phyloP scores from a whole-genome alignment of 1,284 basidiomycete genomes.

The Ustilago cynodontis region DNA sequence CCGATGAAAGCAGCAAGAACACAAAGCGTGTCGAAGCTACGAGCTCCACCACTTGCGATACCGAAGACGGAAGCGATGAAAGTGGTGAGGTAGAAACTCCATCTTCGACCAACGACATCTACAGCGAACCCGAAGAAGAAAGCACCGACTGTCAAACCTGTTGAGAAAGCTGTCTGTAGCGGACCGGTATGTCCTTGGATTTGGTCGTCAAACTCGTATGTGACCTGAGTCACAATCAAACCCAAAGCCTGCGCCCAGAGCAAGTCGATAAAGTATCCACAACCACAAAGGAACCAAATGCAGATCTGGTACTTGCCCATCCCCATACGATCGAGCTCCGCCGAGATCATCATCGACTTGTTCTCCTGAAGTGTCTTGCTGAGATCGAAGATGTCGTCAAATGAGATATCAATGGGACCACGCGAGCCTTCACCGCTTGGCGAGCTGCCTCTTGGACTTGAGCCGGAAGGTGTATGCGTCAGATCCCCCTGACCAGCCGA shows the following conservation, averaged over 20 bases:
- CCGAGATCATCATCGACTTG: conserved; percentile 57
- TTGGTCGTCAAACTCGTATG: conserved; percentile 48
- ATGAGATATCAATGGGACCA: conserved; percentile 20
- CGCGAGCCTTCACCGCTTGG: conserved; percentile 5
- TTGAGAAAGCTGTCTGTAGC: conserved; percentile 55
- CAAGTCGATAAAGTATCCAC: conserved; percentile 65
- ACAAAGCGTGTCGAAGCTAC: conserved; percentile 55
- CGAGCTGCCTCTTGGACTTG: neutral
- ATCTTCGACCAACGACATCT: conserved; percentile 61
- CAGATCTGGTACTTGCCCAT: conserved; percentile 61
- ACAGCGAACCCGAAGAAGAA: conserved; percentile 65
- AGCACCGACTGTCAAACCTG: conserved; percentile 64
- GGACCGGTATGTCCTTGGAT: conserved; percentile 48
- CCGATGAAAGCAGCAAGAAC: conserved; percentile 57
- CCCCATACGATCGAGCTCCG: conserved; percentile 60
- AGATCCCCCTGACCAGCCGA: neutral
- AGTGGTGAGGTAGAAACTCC: conserved; percentile 64
- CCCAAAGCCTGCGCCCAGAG: conserved; percentile 65
- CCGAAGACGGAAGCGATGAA: conserved; percentile 62
- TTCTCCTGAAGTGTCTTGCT: conserved; percentile 58
- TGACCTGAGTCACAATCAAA: conserved; percentile 56
- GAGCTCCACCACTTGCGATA: conserved; percentile 53
- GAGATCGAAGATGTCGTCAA: conserved; percentile 54
- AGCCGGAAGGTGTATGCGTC: neutral
- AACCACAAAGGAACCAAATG: conserved; percentile 62